Conservation (phyloP, 495 filamentous ascomycete genomes). For the Penicillium arizonense region DNA sequence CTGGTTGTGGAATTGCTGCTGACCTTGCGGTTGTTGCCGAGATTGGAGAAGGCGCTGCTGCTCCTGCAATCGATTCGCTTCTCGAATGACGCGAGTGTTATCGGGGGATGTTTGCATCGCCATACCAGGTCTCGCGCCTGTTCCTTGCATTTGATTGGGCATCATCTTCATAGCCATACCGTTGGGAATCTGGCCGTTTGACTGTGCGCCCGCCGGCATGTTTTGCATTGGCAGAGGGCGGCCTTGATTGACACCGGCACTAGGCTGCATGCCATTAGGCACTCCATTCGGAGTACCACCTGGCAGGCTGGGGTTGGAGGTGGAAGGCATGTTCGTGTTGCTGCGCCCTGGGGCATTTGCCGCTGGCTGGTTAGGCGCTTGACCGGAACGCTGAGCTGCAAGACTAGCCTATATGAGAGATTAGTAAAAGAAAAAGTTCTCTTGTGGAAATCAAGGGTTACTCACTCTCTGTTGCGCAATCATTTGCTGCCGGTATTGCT, state of each 20-base stretch:
- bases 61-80: constrained; percentile 64
- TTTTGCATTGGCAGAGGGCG: constrained; percentile 41
- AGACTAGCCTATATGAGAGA: constrained; percentile 29
- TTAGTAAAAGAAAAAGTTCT: constrained; percentile 18
- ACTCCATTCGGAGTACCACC: constrained; percentile 34
- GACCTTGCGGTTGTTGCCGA: constrained; percentile 52
- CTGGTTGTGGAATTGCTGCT: constrained; percentile 42
- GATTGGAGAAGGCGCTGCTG: constrained; percentile 66
- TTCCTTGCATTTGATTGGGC: constrained; percentile 67
- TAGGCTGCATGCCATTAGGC: constrained; percentile 37
- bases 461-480: constrained; percentile 60
- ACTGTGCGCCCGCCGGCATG: constrained; percentile 32
- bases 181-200: constrained; percentile 51
- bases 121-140: constrained; percentile 58
- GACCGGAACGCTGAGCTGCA: constrained; percentile 43
- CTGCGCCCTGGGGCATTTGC: constrained; percentile 40
- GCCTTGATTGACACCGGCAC: constrained; percentile 36
- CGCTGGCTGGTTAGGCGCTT: constrained; percentile 41
- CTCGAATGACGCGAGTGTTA: constrained; percentile 51
- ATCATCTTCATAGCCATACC: constrained; percentile 65
- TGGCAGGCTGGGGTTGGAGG: constrained; percentile 30
- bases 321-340: constrained; percentile 40
- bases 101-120: constrained; percentile 54
- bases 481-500: constrained; percentile 64
- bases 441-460: neutral